These are phyloP conservation scores for Aspergillus sp. DNA, from an alignment of 2,329 filamentous ascomycete species.

Conservation along the genomic window DNA sequence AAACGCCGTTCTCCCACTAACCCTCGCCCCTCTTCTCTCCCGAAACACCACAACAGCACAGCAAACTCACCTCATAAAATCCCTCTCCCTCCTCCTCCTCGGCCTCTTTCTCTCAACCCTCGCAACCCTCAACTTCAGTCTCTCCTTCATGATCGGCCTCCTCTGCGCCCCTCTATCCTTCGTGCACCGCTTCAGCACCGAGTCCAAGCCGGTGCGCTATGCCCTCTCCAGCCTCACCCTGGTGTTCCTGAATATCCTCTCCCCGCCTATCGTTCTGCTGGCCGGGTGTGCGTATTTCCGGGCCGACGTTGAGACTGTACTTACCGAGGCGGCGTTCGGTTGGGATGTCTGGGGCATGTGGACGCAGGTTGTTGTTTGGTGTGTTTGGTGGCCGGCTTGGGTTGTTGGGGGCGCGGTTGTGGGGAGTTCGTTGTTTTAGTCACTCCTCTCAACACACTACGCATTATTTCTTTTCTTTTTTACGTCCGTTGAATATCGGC, in stretches of 20 bases:
- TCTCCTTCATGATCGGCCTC: conserved; percentile 81
- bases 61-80: conserved; percentile 78
- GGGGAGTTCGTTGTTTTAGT: conserved; percentile 34
- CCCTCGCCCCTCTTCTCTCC: conserved; percentile 58
- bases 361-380: conserved; percentile 87
- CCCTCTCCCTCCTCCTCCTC: conserved; percentile 86
- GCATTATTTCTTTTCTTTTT: background rate
- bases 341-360: conserved; percentile 90
- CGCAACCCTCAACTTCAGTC: conserved; percentile 92
- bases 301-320: conserved; percentile 55
- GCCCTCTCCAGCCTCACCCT: conserved; percentile 42
- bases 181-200: conserved; percentile 35
- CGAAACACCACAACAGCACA: conserved; percentile 56
- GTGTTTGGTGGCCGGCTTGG: conserved; percentile 95
- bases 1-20: conserved; percentile 58
- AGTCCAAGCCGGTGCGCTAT: conserved; percentile 22
- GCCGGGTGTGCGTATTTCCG: conserved; percentile 50
- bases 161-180: conserved; percentile 79
- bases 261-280: conserved; percentile 60
- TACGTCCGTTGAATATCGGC: background rate
- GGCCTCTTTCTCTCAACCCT: conserved; percentile 90
- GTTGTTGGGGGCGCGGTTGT: conserved; percentile 54
- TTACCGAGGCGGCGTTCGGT: conserved; percentile 75
- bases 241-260: conserved; percentile 58
- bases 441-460: background rate